Conservation (phyloP, 306 rosid genomes). For the Oemleria cerasiformis region DNA sequence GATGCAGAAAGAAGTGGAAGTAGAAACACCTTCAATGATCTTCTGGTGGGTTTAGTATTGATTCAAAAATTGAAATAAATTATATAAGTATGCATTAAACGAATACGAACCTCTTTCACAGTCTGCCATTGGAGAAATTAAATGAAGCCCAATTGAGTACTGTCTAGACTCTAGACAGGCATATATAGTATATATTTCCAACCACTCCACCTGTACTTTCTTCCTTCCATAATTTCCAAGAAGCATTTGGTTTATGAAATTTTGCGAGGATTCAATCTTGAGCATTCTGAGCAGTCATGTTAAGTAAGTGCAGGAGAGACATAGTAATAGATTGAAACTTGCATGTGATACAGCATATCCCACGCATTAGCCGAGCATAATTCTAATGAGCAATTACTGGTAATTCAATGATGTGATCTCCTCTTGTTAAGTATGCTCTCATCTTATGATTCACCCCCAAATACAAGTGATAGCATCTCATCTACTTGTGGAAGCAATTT, state of each 20-base stretch:
- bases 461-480: conserved; percentile 28
- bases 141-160: not conserved
- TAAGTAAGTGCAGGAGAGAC: not conserved
- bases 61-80: not conserved
- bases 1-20: not conserved
- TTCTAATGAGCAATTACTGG: too few species aligned
- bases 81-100: not conserved
- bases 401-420: too few species aligned
- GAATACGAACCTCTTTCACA: not conserved
- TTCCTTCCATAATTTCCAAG: not conserved
- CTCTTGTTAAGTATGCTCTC: not conserved
- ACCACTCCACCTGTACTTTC: not conserved
- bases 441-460: conserved; percentile 18
- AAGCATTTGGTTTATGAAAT: not conserved
- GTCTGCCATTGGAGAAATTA: too few species aligned
- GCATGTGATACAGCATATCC: too few species aligned
- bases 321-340: too few species aligned
- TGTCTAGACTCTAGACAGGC: too few species aligned
- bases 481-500: conserved; percentile 31
- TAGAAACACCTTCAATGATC: not conserved
- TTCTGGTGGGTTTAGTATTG: not conserved
- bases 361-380: too few species aligned
- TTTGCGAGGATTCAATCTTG: not conserved
- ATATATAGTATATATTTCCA: not conserved
- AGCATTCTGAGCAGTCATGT: not conserved